phyloP scores from a whole-genome alignment of 1,139 yeast species.

The Pichia sp. region DNA sequence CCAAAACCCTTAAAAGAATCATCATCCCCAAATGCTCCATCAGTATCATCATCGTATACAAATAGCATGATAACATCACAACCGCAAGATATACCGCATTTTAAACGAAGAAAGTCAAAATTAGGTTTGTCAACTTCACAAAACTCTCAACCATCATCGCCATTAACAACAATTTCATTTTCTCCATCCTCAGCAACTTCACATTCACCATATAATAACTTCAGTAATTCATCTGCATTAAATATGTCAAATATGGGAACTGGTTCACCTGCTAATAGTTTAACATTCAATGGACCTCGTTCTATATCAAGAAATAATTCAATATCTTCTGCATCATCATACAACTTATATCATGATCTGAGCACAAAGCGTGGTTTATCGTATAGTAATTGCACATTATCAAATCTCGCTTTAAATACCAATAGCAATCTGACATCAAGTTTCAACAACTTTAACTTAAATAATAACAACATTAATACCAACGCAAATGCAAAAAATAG shows the following conservation, averaged over 20 bases:
- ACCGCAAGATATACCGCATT: constrained; percentile 28
- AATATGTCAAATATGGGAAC: constrained; percentile 7
- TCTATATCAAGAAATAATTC: constrained; percentile 24
- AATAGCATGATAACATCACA: constrained; percentile 21
- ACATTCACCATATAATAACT: constrained; percentile 12
- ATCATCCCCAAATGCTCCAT: constrained; percentile 21
- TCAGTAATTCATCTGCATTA: constrained; percentile 9
- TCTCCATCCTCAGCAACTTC: constrained; percentile 13
- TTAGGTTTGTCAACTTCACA: constrained; percentile 15
- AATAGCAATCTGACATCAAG: background rate
- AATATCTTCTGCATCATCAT: constrained; percentile 22
- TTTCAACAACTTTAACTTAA: background rate
- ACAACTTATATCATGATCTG: constrained; percentile 25
- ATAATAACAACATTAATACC: background rate
- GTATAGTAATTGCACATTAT: constrained; percentile 1
- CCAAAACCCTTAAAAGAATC: constrained; percentile 25
- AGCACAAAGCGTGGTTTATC: constrained; percentile 26
- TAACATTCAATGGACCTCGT: constrained; percentile 12
- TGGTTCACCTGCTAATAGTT: constrained; percentile 19
- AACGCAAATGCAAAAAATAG: constrained; percentile 4
- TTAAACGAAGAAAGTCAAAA: constrained; percentile 26
- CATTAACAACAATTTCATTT: constrained; percentile 12
- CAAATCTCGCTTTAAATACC: background rate
- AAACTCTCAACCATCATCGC: constrained; percentile 13
- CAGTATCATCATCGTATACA: constrained; percentile 11